These are phyloP conservation scores for Ceratobasidium sp. DNA, from an alignment of 1,284 basidiomycete species.

Conservation along the genomic window DNA sequence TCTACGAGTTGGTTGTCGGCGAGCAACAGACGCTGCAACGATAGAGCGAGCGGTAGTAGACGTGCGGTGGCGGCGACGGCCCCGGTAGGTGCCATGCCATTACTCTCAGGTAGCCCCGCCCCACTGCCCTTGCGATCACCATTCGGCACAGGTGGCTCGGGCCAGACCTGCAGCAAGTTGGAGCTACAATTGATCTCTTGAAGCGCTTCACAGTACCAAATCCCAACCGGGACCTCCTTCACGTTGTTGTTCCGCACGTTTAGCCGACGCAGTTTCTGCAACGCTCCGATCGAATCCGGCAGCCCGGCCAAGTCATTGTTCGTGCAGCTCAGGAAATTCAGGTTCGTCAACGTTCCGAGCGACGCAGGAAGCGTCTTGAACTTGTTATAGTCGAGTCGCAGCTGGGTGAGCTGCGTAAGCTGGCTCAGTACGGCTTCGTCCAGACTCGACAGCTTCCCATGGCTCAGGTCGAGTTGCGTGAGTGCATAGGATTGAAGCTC, in stretches of 20 bases:
- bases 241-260: constrained; percentile 95
- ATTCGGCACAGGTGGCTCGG: constrained; percentile 64
- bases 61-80: constrained; percentile 47
- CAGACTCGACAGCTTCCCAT: constrained; percentile 88
- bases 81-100: constrained; percentile 24
- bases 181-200: constrained; percentile 86
- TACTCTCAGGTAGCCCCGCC: constrained; percentile 34
- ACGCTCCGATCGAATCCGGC: constrained; percentile 79
- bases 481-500: constrained; percentile 70
- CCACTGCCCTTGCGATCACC: constrained; percentile 51
- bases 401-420: constrained; percentile 74
- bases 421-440: constrained; percentile 79
- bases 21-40: constrained; percentile 81
- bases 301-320: constrained; percentile 88
- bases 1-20: constrained; percentile 92
- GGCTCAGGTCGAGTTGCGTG: constrained; percentile 86
- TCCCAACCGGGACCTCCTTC: constrained; percentile 73
- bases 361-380: constrained; percentile 87
- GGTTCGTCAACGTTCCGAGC: constrained; percentile 75
- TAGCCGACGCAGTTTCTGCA: constrained; percentile 80
- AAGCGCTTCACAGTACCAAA: constrained; percentile 89
- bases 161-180: constrained; percentile 83
- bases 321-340: constrained; percentile 84
- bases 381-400: constrained; percentile 88
- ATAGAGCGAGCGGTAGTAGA: constrained; percentile 75